Conservation (phyloP, 2,329 filamentous ascomycete species). For the Phialophora expanda region DNA sequence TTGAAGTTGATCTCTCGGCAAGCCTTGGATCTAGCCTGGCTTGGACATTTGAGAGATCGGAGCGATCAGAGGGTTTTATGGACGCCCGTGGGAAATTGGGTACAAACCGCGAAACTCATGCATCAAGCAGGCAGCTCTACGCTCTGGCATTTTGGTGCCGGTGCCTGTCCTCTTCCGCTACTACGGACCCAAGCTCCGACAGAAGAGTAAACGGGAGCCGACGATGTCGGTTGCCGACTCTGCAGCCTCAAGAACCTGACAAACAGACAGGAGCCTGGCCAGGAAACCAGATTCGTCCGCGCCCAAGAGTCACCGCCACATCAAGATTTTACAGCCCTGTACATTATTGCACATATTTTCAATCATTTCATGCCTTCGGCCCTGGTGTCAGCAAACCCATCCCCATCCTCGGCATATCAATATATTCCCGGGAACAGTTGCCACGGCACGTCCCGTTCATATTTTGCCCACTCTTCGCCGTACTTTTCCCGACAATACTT, state of each 20-base stretch:
- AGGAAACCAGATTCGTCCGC: no score
- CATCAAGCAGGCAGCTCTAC: background rate
- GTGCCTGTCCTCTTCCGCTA: slow-evolving; percentile 53
- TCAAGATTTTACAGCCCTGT: background rate
- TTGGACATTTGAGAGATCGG: background rate
- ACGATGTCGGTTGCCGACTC: slow-evolving; percentile 1
- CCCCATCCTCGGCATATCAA: background rate
- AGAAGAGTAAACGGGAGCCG: slow-evolving; percentile 56
- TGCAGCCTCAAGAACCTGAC: slow-evolving; percentile 35
- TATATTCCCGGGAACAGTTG: slow-evolving; percentile 24
- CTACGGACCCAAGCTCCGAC: slow-evolving; percentile 48
- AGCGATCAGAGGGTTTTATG: background rate
- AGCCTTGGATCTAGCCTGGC: background rate
- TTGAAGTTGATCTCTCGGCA: background rate
- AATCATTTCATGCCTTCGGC: background rate
- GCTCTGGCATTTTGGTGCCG: slow-evolving; percentile 44
- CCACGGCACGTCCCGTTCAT: slow-evolving; percentile 21
- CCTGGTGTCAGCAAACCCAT: background rate
- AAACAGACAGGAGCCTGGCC: no score
- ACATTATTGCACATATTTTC: background rate
- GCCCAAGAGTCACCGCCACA: no score
- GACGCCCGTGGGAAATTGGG: background rate
- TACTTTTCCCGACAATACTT: slow-evolving; percentile 23
- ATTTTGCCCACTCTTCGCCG: slow-evolving; percentile 18
- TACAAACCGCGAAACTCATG: background rate